Conservation (phyloP, 371 early-diverging fungal species). For the Dinochytrium kinnereticum region DNA sequence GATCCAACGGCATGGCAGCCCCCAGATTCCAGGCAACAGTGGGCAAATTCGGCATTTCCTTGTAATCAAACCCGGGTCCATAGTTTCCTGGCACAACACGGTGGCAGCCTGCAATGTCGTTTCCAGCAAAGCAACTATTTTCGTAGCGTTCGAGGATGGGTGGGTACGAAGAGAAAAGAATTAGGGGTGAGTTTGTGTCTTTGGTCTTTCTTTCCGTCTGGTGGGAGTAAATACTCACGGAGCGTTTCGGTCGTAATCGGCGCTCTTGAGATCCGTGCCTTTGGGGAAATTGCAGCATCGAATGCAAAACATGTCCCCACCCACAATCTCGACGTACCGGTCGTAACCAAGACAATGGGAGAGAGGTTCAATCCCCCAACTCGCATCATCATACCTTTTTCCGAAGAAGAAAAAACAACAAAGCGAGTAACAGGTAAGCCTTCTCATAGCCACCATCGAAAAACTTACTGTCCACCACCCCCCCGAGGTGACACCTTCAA, state of each 20-base stretch:
- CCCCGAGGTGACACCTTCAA: not conserved
- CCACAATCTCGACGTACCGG: conserved; percentile 20
- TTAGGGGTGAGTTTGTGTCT: no score
- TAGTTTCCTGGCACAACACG: conserved; percentile 5
- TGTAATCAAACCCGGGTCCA: not conserved
- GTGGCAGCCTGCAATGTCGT: conserved; percentile 8
- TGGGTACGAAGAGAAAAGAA: no score
- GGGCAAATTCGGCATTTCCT: not conserved
- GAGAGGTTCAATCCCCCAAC: conserved; percentile 16
- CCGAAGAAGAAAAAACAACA: not conserved
- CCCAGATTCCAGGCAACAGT: not conserved
- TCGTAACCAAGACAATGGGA: conserved; percentile 2
- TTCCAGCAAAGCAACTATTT: conserved; percentile 7
- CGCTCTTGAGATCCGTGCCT: not conserved
- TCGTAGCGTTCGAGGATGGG: not conserved
- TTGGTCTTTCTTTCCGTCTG: no score
- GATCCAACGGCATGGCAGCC: not conserved
- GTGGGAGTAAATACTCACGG: not conserved
- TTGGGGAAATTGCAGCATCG: conserved; percentile 8
- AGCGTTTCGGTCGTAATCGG: conserved; percentile 7
- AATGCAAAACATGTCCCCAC: conserved; percentile 9
- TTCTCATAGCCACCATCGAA: no score
- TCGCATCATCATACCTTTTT: conserved; percentile 17
- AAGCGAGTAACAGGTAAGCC: no score
- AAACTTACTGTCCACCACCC: conserved; percentile 14